Conservation (phyloP, 2,329 filamentous ascomycete genomes). For the Epichloe uncinata region DNA sequence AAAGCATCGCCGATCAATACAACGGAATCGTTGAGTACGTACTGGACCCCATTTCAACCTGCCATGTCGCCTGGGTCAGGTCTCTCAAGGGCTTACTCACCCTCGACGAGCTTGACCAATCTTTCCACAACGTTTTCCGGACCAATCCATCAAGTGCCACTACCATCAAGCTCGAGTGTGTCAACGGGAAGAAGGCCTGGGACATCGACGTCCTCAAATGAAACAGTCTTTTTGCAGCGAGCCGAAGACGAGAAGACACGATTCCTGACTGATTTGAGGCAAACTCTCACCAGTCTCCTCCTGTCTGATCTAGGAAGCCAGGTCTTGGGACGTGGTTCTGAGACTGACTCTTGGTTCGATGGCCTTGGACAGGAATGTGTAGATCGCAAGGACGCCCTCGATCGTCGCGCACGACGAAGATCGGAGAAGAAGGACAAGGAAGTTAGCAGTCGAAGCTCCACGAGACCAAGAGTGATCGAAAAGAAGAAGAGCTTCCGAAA, state of each 20-base stretch:
- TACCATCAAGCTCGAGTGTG: conserved; percentile 32
- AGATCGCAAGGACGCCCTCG: conserved; percentile 43
- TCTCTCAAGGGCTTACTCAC: conserved; percentile 45
- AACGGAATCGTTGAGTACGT: conserved; percentile 64
- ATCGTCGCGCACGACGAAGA: conserved; percentile 31
- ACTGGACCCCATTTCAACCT: conserved; percentile 79
- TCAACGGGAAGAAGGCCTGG: conserved; percentile 47
- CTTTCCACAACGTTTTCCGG: conserved; percentile 36
- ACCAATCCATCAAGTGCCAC: conserved; percentile 26
- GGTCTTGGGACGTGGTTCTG: conserved; percentile 77
- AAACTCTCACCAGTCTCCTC: conserved; percentile 69
- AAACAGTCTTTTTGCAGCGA: conserved; percentile 50
- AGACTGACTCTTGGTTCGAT: conserved; percentile 82
- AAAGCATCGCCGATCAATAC: conserved; percentile 54
- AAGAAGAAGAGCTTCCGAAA: conserved; percentile 59
- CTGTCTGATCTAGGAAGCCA: conserved; percentile 81
- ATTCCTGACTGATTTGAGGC: conserved; percentile 68
- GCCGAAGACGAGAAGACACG: conserved; percentile 55
- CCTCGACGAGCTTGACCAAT: conserved; percentile 47
- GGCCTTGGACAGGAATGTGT: conserved; percentile 53
- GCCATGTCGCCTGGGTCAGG: conserved; percentile 50
- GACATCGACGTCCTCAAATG: conserved; percentile 53
- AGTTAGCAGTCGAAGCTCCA: conserved; percentile 26
- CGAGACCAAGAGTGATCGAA: conserved; percentile 40
- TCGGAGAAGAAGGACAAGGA: conserved; percentile 28